Conservation (phyloP, 805 yeast species). For the Wickerhamomyces silvicola region DNA sequence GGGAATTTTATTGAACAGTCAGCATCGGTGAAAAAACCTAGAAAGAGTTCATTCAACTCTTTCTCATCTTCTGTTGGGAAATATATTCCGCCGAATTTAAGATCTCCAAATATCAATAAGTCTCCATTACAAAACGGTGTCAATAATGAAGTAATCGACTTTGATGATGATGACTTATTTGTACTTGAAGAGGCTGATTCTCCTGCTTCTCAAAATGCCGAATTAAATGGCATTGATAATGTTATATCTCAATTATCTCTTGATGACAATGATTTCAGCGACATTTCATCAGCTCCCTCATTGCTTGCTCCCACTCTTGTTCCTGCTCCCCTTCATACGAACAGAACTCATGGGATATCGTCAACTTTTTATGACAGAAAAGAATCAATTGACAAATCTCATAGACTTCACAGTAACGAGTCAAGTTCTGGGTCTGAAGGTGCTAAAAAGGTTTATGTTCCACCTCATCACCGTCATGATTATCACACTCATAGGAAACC, state of each 20-base stretch:
- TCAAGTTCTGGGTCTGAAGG: slow-evolving; percentile 5
- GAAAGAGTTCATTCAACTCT: slow-evolving; percentile 19
- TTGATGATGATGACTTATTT: slow-evolving; percentile 24
- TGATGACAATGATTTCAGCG: slow-evolving; percentile 16
- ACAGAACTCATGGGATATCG: not conserved
- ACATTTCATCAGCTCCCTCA: slow-evolving; percentile 22
- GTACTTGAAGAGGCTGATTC: slow-evolving; percentile 30
- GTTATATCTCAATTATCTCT: slow-evolving; percentile 3
- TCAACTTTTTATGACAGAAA: not conserved
- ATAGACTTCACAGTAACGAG: slow-evolving; percentile 1
- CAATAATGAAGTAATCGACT: slow-evolving; percentile 12
- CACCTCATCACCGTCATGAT: slow-evolving; percentile 48
- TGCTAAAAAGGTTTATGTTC: slow-evolving; percentile 31
- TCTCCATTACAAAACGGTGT: slow-evolving; percentile 13
- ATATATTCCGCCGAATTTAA: slow-evolving; percentile 67
- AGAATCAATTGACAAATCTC: too few species aligned
- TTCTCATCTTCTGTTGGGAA: slow-evolving; percentile 40
- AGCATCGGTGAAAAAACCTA: not conserved
- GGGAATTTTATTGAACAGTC: slow-evolving; percentile 4
- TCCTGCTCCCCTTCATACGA: not conserved
- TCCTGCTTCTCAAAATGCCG: slow-evolving; percentile 2
- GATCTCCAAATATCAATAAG: slow-evolving; percentile 36
- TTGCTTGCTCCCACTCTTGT: slow-evolving; percentile 12
- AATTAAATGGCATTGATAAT: not conserved
- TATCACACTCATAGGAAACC: slow-evolving; percentile 14